Base-by-base conservation (phyloP, 257 asterid genomes). In the Plantago elongata region DNA sequence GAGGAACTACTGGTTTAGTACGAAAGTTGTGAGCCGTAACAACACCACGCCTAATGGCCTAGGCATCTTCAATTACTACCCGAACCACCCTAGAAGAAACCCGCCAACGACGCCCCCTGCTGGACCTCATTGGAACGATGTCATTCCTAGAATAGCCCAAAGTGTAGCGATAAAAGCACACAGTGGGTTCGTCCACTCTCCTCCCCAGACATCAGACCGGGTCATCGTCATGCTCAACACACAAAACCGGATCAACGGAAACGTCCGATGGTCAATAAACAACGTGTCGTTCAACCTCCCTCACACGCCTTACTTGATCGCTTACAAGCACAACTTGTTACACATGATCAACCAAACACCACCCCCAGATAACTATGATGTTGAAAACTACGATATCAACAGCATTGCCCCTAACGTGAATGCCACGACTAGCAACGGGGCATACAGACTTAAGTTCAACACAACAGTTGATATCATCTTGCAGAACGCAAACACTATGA, bases 141-240 rank as follows among this genome's bases (percentile, higher is more conserved):
- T 63, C 0, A 63, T 30, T 1, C 70, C 92, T 0, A 71, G 96
- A 46, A 0, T 85, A 0, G 64, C 76, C 5, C 97, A 89, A 60
- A 80, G 94, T 44, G 0, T 1, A 7, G 76, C 94, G 10, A 78
- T 77, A 17, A 81, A 77, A 54, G 81, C 96, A 6, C 83, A 42
- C 4, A 64, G 12, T 0, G 90, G 78, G 1, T 85, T 40, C 86
- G 61, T 80, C 78, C 74, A 68, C 69, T 45, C 84, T 0, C 96
- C 97, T 1, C 99, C 96, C 10, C 49, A n/a, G 15, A 64, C 64
- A 0, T 63, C 97, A 0, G 94, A 93, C 16, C 83, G 95, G 1
- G 79, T 74, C n/a, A 89, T 93, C 7, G 88, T 87, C 30, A 73
- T 89, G 88, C 97, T 92, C 71, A 92, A 92, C 63, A 92, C 96